Conservation (phyloP, 257 asterid species). For the Lavandula angustifolia region DNA sequence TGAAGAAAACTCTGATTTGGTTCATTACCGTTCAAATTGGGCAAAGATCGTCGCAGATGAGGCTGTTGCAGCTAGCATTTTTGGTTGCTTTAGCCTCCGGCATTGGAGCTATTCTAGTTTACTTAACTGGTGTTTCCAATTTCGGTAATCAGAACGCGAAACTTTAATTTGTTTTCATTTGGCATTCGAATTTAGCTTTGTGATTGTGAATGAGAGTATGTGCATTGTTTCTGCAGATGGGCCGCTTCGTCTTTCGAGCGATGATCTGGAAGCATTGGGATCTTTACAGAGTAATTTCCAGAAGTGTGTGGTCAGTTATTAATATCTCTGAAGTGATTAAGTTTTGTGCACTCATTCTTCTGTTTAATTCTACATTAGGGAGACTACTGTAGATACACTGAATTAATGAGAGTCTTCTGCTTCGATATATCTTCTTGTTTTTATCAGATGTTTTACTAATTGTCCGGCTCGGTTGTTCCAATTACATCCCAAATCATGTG, state of each 20-base stretch:
- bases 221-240: constrained; percentile 44
- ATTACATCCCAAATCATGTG: background rate
- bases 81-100: constrained; percentile 72
- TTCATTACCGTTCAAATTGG: background rate
- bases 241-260: constrained; percentile 44
- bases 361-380: background rate
- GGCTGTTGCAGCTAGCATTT: constrained; percentile 64
- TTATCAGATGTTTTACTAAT: background rate
- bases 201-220: constrained; percentile 14
- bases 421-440: constrained; percentile 4
- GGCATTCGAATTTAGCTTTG: constrained; percentile 3
- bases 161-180: constrained; percentile 1
- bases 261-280: constrained; percentile 69
- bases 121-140: constrained; percentile 60
- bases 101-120: constrained; percentile 63
- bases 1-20: background rate
- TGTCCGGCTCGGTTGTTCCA: background rate
- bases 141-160: constrained; percentile 33
- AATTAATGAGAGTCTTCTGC: background rate
- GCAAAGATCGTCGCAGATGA: constrained; percentile 43
- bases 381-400: constrained; percentile 4
- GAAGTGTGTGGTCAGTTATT: constrained; percentile 80
- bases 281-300: constrained; percentile 60
- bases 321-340: background rate
- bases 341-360: constrained; percentile 4